These are phyloP conservation scores for Hortiboletus campestris DNA, from an alignment of 768 basidiomycete genomes.

Conservation along the genomic window DNA sequence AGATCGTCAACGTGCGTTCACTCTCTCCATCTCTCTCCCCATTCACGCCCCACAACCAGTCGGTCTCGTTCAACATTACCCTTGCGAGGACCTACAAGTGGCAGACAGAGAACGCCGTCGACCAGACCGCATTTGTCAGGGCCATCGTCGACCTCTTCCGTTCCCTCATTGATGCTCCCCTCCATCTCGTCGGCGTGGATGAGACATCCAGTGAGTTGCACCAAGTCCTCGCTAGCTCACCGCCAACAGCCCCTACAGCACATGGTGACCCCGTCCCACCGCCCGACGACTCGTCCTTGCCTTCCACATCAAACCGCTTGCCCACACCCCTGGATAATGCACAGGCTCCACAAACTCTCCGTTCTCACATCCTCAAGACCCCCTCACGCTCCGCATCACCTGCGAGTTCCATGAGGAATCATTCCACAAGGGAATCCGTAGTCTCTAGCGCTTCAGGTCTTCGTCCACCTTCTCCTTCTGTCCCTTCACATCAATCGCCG, in stretches of 20 bases:
- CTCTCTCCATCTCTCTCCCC: background rate
- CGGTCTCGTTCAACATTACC: slow-evolving; percentile 72
- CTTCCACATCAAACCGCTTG: slow-evolving; percentile 3
- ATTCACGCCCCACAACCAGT: slow-evolving; percentile 38
- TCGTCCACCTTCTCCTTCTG: slow-evolving; percentile 26
- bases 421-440: slow-evolving; percentile 25
- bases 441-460: slow-evolving; percentile 11
- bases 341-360: slow-evolving; percentile 22
- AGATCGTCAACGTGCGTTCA: slow-evolving; percentile 69
- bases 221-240: background rate
- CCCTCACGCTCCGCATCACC: slow-evolving; percentile 44
- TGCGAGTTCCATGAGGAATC: slow-evolving; percentile 26
- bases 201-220: slow-evolving; percentile 39
- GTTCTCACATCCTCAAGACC: slow-evolving; percentile 24
- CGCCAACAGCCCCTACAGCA: slow-evolving; percentile 11
- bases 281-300: background rate
- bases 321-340: slow-evolving; percentile 18
- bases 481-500: slow-evolving; percentile 18
- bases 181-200: slow-evolving; percentile 60
- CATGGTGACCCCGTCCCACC: slow-evolving; percentile 13
- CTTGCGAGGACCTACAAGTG: slow-evolving; percentile 89
- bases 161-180: slow-evolving; percentile 41
- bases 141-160: slow-evolving; percentile 63
- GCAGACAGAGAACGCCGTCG: slow-evolving; percentile 73
- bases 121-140: slow-evolving; percentile 73